Evolutionary conservation across 1,284 basidiomycete genomes (phyloP).

Genomic region (Melampsora americana): DNA sequence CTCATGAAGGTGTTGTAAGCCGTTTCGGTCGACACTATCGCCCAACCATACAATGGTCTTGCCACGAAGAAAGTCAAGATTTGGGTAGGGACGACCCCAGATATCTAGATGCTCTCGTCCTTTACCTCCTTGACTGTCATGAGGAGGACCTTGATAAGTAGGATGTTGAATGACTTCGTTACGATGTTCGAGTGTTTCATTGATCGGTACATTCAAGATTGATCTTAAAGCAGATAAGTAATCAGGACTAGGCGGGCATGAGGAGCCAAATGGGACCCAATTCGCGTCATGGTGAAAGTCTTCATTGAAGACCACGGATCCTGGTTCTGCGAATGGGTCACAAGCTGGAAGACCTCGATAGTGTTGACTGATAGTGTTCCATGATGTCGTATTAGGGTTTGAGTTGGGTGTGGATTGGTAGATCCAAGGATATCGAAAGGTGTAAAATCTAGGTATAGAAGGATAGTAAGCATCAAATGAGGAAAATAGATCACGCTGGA

Average conservation of each 20-base stretch:
- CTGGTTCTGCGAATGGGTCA: constrained; percentile 48
- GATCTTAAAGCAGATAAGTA: constrained; percentile 46
- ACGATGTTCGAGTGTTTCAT: background rate
- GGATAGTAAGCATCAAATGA: background rate
- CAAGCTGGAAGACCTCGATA: constrained; percentile 43
- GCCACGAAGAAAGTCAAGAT: constrained; percentile 48
- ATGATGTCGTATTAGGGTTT: constrained; percentile 12
- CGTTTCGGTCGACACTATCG: constrained; percentile 51
- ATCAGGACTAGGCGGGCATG: constrained; percentile 49
- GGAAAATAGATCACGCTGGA: too few relatives aligned
- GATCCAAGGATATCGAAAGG: constrained; percentile 23
- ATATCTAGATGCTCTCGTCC: background rate
- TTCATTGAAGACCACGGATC: constrained; percentile 45
- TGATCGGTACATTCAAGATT: constrained; percentile 29
- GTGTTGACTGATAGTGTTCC: background rate
- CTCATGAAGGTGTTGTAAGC: constrained; percentile 48
- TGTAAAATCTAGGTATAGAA: background rate
- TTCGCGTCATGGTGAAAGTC: constrained; percentile 46
- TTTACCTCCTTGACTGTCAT: background rate
- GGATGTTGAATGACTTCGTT: constrained; percentile 8
- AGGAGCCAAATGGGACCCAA: constrained; percentile 48
- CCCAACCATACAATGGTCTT: constrained; percentile 50
- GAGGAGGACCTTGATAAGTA: background rate
- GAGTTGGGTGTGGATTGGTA: background rate
- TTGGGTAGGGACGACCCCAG: constrained; percentile 23